phyloP scores from a whole-genome alignment of 768 basidiomycete genomes.

The Paxillus involutus region DNA sequence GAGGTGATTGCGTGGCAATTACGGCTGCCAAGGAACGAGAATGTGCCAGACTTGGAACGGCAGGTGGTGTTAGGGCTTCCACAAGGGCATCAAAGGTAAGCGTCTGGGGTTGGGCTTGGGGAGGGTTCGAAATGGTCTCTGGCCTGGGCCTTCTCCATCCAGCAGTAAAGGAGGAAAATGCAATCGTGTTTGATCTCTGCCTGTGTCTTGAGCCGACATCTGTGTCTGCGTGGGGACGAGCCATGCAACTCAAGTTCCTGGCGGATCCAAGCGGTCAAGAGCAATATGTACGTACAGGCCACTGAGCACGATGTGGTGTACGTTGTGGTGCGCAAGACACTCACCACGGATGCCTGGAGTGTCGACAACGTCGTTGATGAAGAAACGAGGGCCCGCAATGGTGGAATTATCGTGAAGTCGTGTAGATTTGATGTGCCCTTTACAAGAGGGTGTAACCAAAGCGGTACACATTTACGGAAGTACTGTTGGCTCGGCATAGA shows the following conservation, averaged over 20 bases:
- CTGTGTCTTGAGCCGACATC: slow-evolving; percentile 31
- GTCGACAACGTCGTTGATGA: neutral
- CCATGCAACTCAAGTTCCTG: slow-evolving; percentile 21
- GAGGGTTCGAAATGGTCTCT: slow-evolving; percentile 28
- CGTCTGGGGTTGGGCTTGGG: slow-evolving; percentile 26
- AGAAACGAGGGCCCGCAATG: neutral
- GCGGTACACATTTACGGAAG: neutral
- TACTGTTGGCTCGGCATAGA: no score
- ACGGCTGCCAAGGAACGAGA: slow-evolving; percentile 58
- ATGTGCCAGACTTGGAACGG: slow-evolving; percentile 64
- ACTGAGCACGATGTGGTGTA: slow-evolving; percentile 1
- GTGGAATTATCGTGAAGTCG: neutral
- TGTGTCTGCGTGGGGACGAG: slow-evolving; percentile 31
- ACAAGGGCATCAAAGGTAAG: slow-evolving; percentile 46
- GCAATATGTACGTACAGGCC: neutral
- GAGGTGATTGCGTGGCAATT: slow-evolving; percentile 52
- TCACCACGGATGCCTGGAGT: slow-evolving; percentile 9
- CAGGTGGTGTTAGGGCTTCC: slow-evolving; percentile 46
- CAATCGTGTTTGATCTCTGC: slow-evolving; percentile 43
- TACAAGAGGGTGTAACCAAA: neutral
- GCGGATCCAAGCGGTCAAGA: neutral
- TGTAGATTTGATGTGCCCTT: neutral
- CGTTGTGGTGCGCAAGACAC: slow-evolving; percentile 6
- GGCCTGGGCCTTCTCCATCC: slow-evolving; percentile 38
- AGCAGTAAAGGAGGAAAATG: slow-evolving; percentile 36